Evolutionary conservation across 2,329 filamentous ascomycete genomes (phyloP).

Genomic region (Ophiocordyceps camponoti-saundersi): DNA sequence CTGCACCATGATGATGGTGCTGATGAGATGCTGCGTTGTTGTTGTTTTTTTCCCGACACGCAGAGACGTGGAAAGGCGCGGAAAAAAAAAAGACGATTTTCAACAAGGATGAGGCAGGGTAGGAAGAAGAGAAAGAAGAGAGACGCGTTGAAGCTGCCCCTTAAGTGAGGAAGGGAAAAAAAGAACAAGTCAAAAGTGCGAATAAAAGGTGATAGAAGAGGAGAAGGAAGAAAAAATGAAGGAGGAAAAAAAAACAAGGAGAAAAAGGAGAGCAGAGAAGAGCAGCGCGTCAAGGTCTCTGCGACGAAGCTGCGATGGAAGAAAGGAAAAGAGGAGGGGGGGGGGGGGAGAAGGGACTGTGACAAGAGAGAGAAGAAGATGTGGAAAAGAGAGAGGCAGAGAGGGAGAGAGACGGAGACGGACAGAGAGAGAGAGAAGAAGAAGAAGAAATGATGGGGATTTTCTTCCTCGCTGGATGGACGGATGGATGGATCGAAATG

Average conservation of each 20-base stretch:
- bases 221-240: not conserved
- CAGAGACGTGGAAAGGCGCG: not conserved
- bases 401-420: not conserved
- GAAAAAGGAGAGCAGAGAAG: not conserved
- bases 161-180: not conserved
- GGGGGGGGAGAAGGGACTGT: not conserved
- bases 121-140: not conserved
- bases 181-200: too few relatives aligned
- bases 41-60: not conserved
- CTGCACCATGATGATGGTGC: constrained; percentile 21
- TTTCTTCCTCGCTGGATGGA: too few relatives aligned
- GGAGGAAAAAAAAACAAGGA: not conserved
- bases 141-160: not conserved
- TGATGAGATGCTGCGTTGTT: not conserved
- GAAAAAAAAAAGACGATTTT: not conserved
- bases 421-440: not conserved
- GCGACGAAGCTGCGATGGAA: not conserved
- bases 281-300: not conserved
- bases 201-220: not conserved
- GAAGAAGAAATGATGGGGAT: too few relatives aligned
- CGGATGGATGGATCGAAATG: too few relatives aligned
- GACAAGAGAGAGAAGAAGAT: not conserved
- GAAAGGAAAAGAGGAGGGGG: not conserved
- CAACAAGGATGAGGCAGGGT: not conserved
- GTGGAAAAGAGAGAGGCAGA: too few relatives aligned